These are phyloP conservation scores for Pyrenochaeta sp. DNA, from an alignment of 2,329 filamentous ascomycete genomes.

Conservation along the genomic window DNA sequence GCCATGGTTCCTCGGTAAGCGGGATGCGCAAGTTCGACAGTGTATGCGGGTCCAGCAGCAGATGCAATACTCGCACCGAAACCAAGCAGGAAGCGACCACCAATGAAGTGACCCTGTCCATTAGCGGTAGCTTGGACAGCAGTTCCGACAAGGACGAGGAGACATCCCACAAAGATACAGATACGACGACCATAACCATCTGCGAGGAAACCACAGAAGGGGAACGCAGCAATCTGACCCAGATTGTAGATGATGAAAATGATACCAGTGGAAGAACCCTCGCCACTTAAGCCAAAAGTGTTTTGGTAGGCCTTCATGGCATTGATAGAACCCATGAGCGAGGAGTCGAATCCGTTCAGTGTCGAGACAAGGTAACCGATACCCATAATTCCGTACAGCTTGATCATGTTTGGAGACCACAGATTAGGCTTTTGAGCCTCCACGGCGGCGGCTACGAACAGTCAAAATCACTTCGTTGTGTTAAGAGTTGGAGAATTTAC, in stretches of 20 bases:
- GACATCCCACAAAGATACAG: constrained; percentile 64
- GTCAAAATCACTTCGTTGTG: constrained; percentile 11
- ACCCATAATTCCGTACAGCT: constrained; percentile 44
- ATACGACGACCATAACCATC: constrained; percentile 58
- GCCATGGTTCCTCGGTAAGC: constrained; percentile 67
- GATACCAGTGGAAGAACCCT: constrained; percentile 58
- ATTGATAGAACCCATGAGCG: constrained; percentile 59
- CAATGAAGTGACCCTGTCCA: constrained; percentile 61
- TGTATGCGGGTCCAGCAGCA: constrained; percentile 65
- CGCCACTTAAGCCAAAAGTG: constrained; percentile 58
- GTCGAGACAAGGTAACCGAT: constrained; percentile 45
- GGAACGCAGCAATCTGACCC: constrained; percentile 60
- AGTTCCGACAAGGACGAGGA: constrained; percentile 61
- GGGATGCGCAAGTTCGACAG: constrained; percentile 67
- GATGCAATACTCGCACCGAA: constrained; percentile 63
- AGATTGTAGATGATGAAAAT: constrained; percentile 56
- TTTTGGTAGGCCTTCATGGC: constrained; percentile 60
- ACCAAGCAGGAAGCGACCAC: constrained; percentile 49
- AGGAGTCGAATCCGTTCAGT: constrained; percentile 47
- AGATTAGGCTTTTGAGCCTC: constrained; percentile 43
- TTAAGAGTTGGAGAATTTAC: constrained; percentile 16
- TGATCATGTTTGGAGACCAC: constrained; percentile 39
- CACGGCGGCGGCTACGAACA: constrained; percentile 33
- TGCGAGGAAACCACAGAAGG: constrained; percentile 51
- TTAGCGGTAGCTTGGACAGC: constrained; percentile 60